A percentile compares a stretch with the other conserved stretches of the same genome.
These are phyloP conservation scores for Trametes punicea DNA, from an alignment of 768 basidiomycete genomes.

Conservation along the genomic window DNA sequence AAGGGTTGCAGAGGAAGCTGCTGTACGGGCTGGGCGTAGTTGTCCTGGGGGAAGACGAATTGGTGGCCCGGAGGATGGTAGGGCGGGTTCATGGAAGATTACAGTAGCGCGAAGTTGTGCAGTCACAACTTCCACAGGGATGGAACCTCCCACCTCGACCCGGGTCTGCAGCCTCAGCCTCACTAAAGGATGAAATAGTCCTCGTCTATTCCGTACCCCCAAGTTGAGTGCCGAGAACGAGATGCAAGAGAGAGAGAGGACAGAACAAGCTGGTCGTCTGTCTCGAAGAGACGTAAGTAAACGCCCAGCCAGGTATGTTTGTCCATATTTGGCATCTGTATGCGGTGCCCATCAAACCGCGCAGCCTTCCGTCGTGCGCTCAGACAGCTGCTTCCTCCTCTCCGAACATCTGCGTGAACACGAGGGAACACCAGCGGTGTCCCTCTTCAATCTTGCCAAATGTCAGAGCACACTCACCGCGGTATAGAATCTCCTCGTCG, in stretches of 20 bases:
- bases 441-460: too few relatives aligned
- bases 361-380: slow-evolving; percentile 9
- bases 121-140: slow-evolving; percentile 8
- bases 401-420: not conserved
- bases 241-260: not conserved
- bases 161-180: not conserved
- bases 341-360: slow-evolving; percentile 10
- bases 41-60: slow-evolving; percentile 6
- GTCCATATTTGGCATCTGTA: slow-evolving; percentile 7
- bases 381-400: not conserved
- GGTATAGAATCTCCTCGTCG: not conserved
- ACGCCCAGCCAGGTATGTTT: slow-evolving; percentile 14
- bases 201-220: not conserved
- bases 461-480: not conserved
- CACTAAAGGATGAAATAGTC: not conserved
- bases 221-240: not conserved
- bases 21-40: slow-evolving; percentile 1
- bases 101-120: slow-evolving; percentile 9
- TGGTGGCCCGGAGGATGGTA: slow-evolving; percentile 13
- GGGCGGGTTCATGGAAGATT: slow-evolving; percentile 14
- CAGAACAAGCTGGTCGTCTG: slow-evolving; percentile 14
- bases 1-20: not conserved
- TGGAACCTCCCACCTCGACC: not conserved
- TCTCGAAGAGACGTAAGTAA: slow-evolving; percentile 13
- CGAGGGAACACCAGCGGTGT: not conserved